phyloP scores from a whole-genome alignment of 768 basidiomycete genomes.

The Boletus huronensis region DNA sequence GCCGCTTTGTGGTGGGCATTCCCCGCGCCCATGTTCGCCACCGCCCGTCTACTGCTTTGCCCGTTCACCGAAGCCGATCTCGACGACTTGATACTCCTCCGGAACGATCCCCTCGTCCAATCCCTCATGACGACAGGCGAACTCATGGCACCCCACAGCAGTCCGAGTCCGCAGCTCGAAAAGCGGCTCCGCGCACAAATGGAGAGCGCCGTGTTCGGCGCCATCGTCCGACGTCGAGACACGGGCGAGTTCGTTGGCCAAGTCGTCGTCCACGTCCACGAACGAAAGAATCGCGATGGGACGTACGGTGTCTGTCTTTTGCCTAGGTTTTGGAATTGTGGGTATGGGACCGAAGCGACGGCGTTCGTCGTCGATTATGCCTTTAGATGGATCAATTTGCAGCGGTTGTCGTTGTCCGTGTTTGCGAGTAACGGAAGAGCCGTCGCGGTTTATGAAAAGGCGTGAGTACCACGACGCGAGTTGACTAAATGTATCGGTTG shows the following conservation, averaged over 20 bases:
- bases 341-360: constrained; percentile 41
- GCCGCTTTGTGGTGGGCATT: too few relatives aligned
- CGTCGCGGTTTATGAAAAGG: constrained; percentile 38
- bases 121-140: constrained; percentile 15
- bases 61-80: constrained; percentile 33
- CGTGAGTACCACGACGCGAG: constrained; percentile 31
- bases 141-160: constrained; percentile 5
- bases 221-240: constrained; percentile 28
- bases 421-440: constrained; percentile 39
- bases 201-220: constrained; percentile 26
- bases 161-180: constrained; percentile 14
- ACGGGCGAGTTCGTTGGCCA: constrained; percentile 34
- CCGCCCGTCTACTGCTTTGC: constrained; percentile 34
- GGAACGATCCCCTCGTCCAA: constrained; percentile 31
- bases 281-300: constrained; percentile 31
- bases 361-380: constrained; percentile 39
- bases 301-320: constrained; percentile 31
- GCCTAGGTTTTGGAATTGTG: constrained; percentile 35
- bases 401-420: constrained; percentile 40
- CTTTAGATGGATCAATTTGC: constrained; percentile 38
- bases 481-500: not conserved
- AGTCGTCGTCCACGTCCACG: constrained; percentile 24
- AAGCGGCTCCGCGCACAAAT: constrained; percentile 21
- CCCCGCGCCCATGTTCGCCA: constrained; percentile 31
- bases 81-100: constrained; percentile 27